A percentile compares a stretch with the other conserved stretches of the same genome.
Conservation (phyloP, 2,329 filamentous ascomycete genomes). For the Talaromyces sp. region DNA sequence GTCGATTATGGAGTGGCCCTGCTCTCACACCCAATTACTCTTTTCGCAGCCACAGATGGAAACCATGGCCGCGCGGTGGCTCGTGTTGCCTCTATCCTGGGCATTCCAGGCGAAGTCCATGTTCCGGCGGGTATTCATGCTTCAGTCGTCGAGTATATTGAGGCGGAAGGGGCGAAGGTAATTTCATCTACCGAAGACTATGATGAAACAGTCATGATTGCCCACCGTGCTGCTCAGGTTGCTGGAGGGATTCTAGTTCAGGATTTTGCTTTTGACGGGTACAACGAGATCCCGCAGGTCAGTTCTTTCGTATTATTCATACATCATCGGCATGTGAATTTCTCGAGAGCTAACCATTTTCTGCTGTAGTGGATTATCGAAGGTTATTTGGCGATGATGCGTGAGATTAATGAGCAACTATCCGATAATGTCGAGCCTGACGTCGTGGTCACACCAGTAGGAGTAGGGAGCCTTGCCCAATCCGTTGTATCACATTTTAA, state of each 20-base stretch:
- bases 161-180: not conserved
- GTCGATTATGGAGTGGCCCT: too few species aligned
- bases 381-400: not conserved
- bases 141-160: not conserved
- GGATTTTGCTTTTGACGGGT: constrained; percentile 2
- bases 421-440: not conserved
- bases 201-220: not conserved
- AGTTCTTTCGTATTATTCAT: not conserved
- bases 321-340: not conserved
- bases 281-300: not conserved
- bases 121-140: not conserved
- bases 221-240: not conserved
- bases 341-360: not conserved
- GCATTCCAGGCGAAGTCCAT: not conserved
- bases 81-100: not conserved
- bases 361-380: not conserved
- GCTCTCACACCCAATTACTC: not conserved
- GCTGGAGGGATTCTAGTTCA: not conserved
- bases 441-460: not conserved
- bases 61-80: not conserved
- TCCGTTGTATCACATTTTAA: not conserved
- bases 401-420: not conserved
- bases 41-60: not conserved
- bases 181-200: not conserved
- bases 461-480: not conserved